phyloP scores from a whole-genome alignment of 139 green algal genomes.

The Ettlia oleoabundans region DNA sequence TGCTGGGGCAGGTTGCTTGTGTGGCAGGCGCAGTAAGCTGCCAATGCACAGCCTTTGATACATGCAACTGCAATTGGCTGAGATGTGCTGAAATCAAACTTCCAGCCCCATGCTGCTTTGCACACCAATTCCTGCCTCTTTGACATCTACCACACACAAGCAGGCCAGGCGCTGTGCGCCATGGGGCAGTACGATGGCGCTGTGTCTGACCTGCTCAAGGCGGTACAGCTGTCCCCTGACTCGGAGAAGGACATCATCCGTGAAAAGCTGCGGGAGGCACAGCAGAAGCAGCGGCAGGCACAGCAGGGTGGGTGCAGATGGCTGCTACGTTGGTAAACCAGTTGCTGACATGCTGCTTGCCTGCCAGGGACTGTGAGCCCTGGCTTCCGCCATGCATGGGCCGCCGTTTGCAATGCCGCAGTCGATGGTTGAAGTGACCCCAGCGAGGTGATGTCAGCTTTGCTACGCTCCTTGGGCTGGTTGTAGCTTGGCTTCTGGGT shows the following conservation, averaged over 20 bases:
- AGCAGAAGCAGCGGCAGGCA: conserved; percentile 26
- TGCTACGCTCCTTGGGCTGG: too few relatives aligned
- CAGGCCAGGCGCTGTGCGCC: conserved; percentile 35
- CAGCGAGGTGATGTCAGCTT: background rate
- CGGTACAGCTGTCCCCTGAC: conserved; percentile 34
- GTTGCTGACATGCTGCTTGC: too few relatives aligned
- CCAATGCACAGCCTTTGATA: background rate
- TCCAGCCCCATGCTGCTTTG: background rate
- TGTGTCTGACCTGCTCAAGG: conserved; percentile 39
- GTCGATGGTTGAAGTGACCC: background rate
- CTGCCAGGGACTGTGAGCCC: too few relatives aligned
- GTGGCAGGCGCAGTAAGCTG: background rate
- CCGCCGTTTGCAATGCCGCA: too few relatives aligned
- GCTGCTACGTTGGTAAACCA: too few relatives aligned
- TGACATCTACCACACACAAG: too few relatives aligned
- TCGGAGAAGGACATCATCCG: conserved; percentile 33
- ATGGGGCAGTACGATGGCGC: conserved; percentile 3
- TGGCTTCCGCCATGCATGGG: too few relatives aligned
- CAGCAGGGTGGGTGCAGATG: background rate
- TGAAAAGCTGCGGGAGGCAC: conserved; percentile 41
- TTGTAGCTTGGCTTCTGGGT: too few relatives aligned
- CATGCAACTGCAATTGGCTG: background rate
- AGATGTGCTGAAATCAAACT: background rate
- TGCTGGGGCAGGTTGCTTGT: background rate
- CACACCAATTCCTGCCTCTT: background rate